These are phyloP conservation scores for Kluyveromyces sp. DNA, from an alignment of 1,139 yeast species.

Conservation along the genomic window DNA sequence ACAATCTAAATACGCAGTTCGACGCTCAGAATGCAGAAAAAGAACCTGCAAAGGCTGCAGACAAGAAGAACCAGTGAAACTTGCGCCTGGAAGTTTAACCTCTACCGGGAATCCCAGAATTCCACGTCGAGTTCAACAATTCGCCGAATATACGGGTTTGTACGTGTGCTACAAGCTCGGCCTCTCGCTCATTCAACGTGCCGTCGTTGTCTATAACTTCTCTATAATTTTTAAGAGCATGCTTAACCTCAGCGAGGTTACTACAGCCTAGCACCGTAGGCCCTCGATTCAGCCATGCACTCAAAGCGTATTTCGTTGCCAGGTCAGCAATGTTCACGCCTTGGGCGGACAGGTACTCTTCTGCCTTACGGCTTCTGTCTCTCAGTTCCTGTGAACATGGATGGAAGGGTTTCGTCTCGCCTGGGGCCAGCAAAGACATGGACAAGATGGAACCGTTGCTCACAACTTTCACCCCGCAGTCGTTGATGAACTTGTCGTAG, in stretches of 20 bases:
- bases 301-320: conserved; percentile 69
- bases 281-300: conserved; percentile 47
- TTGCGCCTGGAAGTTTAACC: neutral
- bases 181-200: conserved; percentile 37
- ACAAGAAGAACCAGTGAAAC: conserved; percentile 16
- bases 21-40: conserved; percentile 37
- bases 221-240: conserved; percentile 56
- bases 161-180: conserved; percentile 39
- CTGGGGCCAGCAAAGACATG: conserved; percentile 75
- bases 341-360: conserved; percentile 37
- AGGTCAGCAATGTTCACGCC: conserved; percentile 68
- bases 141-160: conserved; percentile 43
- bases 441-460: conserved; percentile 80
- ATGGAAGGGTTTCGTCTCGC: conserved; percentile 66
- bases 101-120: conserved; percentile 51
- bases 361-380: conserved; percentile 47
- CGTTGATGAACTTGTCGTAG: conserved; percentile 42
- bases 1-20: conserved; percentile 47
- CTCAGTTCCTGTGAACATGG: conserved; percentile 67
- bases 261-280: conserved; percentile 74
- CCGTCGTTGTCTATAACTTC: conserved; percentile 37
- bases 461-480: conserved; percentile 51
- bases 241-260: conserved; percentile 50
- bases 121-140: conserved; percentile 65
- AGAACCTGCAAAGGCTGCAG: conserved; percentile 8